Evolutionary conservation across 805 yeast species (phyloP), one percentile per base, ranked within the genome.

Genomic region (Candida boidinii): DNA sequence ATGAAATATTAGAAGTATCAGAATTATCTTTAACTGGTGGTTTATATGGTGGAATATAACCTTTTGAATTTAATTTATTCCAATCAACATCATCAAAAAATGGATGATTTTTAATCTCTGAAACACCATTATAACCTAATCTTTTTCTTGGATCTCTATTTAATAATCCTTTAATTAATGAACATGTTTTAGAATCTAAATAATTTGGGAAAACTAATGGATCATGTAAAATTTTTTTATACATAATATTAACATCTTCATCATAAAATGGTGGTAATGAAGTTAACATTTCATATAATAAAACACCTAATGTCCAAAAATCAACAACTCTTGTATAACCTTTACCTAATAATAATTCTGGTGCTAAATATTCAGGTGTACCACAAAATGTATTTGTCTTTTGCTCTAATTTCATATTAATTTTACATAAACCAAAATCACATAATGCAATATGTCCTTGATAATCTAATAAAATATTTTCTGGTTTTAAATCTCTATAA

Each of bases 371-470:
- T 58, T 92, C 97, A 1, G 97, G 97, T 0, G 98, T 92, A 26
- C 98, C 98, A 60, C 98, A 92, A 55, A 92, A 92, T 0, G 98
- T 92, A 48, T 80, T 81, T 17, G 76, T 70, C 57, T 83, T 83
- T 48, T 87, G 95, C 39, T 83, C 80, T 46, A 79, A 75, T 44
- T 78, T 75, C 98, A 92, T 92, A 63, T 92, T 86, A 48, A 92
- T 73, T 60, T 92, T 92, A 64, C 97, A 92, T 28, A 92, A 68
- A 5, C 98, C 98, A 54, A 92, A 92, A 61, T 92, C 98, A 64
- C 98, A 92, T 35, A 92, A 64, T 2, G 97, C 96, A 54, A 92
- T 92, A 57, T 92, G 98, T 3, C 98, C 98, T 49, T 92, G 94
- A 60, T 90, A 87, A 56, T 92, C 98, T 24, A 92, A 61, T 48